Percentiles rank a stretch among this genome's conserved stretches.
These are phyloP conservation scores for Nakazawaea siamensis DNA, from an alignment of 805 yeast species.

Conservation along the genomic window DNA sequence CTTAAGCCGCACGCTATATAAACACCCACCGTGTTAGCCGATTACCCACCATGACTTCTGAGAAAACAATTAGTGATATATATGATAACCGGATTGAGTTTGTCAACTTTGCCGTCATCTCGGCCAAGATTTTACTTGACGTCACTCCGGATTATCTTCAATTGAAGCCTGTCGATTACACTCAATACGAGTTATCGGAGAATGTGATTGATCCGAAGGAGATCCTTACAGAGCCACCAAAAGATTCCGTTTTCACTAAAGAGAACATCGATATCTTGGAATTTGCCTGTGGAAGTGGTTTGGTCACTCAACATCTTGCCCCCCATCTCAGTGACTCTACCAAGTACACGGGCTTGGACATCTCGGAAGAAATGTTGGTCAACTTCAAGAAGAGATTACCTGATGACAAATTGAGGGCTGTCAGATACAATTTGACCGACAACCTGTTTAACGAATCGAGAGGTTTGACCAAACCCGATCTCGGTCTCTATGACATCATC, in stretches of 20 bases:
- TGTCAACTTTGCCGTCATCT: background rate
- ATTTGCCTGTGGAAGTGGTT: slow-evolving; percentile 37
- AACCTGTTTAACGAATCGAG: too few species aligned
- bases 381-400: too few species aligned
- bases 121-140: background rate
- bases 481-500: slow-evolving; percentile 22
- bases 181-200: too few species aligned
- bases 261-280: slow-evolving; percentile 21
- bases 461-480: background rate
- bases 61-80: too few species aligned
- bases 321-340: too few species aligned
- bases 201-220: too few species aligned
- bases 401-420: slow-evolving; percentile 11
- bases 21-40: too few species aligned
- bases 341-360: slow-evolving; percentile 32
- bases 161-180: slow-evolving; percentile 12
- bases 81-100: background rate
- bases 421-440: too few species aligned
- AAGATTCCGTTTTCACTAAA: slow-evolving; percentile 6
- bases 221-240: slow-evolving; percentile 2
- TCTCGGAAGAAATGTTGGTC: slow-evolving; percentile 20
- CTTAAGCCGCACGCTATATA: too few species aligned
- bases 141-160: background rate
- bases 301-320: slow-evolving; percentile 23
- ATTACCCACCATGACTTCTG: too few species aligned